A percentile compares a stretch with the other conserved stretches of the same genome.
Conservation (phyloP, 306 rosid species). For the Comarum palustre region DNA sequence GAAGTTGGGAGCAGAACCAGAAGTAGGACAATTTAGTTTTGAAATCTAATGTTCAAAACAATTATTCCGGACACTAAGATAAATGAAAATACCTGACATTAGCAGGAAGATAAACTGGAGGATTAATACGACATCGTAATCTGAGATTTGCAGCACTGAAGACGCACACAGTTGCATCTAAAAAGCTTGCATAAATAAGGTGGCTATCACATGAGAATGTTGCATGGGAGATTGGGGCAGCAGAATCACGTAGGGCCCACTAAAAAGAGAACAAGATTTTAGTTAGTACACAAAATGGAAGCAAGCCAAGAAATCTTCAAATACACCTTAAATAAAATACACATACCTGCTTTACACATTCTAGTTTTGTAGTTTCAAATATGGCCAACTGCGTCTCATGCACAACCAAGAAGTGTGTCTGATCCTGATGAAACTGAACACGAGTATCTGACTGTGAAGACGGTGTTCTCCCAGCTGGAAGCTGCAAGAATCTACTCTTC, state of each 20-base stretch:
- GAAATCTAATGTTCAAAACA: not conserved
- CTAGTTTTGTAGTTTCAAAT: slow-evolving; percentile 79
- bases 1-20: not conserved
- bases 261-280: slow-evolving; percentile 29
- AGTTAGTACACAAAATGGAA: not conserved
- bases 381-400: slow-evolving; percentile 96
- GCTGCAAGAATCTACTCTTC: slow-evolving; percentile 71
- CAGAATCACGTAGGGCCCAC: slow-evolving; percentile 75
- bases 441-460: slow-evolving; percentile 74
- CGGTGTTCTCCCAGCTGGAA: slow-evolving; percentile 80
- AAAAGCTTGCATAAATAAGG: slow-evolving; percentile 82
- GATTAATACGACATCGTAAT: slow-evolving; percentile 81
- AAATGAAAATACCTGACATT: slow-evolving; percentile 56
- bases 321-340: slow-evolving; percentile 4
- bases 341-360: slow-evolving; percentile 68
- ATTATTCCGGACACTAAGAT: not conserved
- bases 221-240: slow-evolving; percentile 92
- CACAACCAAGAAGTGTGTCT: slow-evolving; percentile 74
- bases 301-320: slow-evolving; percentile 6
- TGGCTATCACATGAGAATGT: slow-evolving; percentile 97
- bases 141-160: slow-evolving; percentile 74
- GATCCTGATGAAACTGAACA: slow-evolving; percentile 95
- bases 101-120: slow-evolving; percentile 74
- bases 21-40: not conserved
- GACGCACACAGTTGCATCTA: slow-evolving; percentile 76